A percentile compares a stretch with the other conserved stretches of the same genome.
Conservation (phyloP, 495 filamentous ascomycete genomes). For the Penicillium odoratum region DNA sequence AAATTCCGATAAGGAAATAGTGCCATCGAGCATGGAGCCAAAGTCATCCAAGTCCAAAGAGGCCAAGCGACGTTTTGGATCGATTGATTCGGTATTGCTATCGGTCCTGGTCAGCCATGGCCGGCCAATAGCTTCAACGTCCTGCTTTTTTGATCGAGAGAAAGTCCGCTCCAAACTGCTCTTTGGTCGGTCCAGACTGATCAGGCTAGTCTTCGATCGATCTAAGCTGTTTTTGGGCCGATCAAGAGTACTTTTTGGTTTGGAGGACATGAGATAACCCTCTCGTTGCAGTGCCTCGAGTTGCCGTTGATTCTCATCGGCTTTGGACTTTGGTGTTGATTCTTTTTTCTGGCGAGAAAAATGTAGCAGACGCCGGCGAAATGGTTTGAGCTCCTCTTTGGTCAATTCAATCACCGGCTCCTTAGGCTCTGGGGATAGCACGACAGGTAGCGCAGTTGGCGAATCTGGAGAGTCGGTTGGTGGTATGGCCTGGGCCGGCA, state of each 20-base stretch:
- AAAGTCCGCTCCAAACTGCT: conserved; percentile 18
- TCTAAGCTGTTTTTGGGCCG: conserved; percentile 23
- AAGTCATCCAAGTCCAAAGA: conserved; percentile 39
- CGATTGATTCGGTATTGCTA: conserved; percentile 17
- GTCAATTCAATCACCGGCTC: conserved; percentile 3
- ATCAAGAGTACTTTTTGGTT: conserved; percentile 8
- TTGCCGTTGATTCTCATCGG: conserved; percentile 33
- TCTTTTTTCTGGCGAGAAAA: conserved; percentile 41
- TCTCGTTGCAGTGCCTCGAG: conserved; percentile 40
- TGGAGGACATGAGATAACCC: conserved; percentile 30
- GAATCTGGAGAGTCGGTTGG: conserved; percentile 15
- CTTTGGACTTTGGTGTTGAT: conserved; percentile 26
- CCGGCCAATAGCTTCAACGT: conserved; percentile 44
- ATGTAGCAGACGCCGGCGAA: conserved; percentile 44
- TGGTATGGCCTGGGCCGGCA: conserved; percentile 13
- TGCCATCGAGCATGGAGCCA: conserved; percentile 38
- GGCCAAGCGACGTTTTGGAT: conserved; percentile 27
- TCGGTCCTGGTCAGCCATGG: conserved; percentile 40
- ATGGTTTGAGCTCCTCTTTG: conserved; percentile 31
- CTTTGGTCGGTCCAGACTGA: conserved; percentile 19
- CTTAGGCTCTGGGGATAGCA: conserved; percentile 14
- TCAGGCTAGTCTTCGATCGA: conserved; percentile 16
- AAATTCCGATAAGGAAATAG: conserved; percentile 30
- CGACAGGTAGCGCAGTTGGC: conserved; percentile 24
- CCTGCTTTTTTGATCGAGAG: conserved; percentile 35